Base-by-base conservation (phyloP, 2,329 filamentous ascomycete species). In the Dactylellina drechsleri region DNA sequence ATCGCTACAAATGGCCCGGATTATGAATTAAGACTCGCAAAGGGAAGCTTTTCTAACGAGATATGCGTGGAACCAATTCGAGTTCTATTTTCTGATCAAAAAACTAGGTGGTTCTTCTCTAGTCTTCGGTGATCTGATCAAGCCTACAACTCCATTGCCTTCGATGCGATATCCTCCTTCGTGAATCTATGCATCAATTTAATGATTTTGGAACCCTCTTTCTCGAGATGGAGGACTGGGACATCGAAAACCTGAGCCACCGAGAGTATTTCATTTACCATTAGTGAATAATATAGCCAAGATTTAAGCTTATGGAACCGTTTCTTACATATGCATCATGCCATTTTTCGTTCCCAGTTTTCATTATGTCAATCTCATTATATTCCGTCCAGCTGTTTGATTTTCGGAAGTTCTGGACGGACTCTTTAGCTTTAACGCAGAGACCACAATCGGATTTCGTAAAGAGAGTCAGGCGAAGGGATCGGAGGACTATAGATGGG, bases 171-270 rank as follows among this genome's bases (percentile, higher is more conserved):
- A 36, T 74, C 58, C 8, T 56, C 41, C 26, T 53, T 23, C 0
- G 40, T 67, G 26, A 74, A 74, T 12, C 62, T 62, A 28, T 74
- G 70, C 70, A 74, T 74, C 18, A 74, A 58, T 20, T 74, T 74
- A 5, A 67, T 43, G 7, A 64, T 40, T n/a, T 64, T 67, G 18
- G 56, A 53, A 6, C 45, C 43, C 2, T 67, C 57, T 28, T 67
- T 67, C 43, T 74, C 70, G 45, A 74, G 8, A 28, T 74, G 70
- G 10, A 74, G 23, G 3, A 74, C 70, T 1, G 70, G 70, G 23
- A 74, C 62, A 20, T 74, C 70, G 16, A 74, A 74, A 10, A 74
- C 68, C 68, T 73, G 31, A 7, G 6, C 3, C 31, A 36, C 31
- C 5, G 5, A 2, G 8, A 47, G 13, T 47, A 47, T 47, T 47